Percentiles rank a stretch among this genome's conserved stretches.
Conservation (phyloP, 140 eudicot genomes). For the Cichorium intybus region DNA sequence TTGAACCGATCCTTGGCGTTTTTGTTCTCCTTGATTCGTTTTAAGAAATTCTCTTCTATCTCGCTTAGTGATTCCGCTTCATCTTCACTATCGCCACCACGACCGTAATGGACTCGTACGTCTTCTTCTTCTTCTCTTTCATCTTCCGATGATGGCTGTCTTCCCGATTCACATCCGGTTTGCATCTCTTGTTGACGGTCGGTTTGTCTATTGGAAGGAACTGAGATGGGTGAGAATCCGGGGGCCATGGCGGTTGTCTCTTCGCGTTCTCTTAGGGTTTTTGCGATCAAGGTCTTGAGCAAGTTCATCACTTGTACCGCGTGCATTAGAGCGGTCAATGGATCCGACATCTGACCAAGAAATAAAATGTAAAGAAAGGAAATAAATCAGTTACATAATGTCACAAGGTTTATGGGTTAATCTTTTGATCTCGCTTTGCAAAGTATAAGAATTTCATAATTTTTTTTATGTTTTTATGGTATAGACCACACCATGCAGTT, state of each 20-base stretch:
- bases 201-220: constrained; percentile 24
- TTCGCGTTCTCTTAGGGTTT: constrained; percentile 69
- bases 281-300: constrained; percentile 67
- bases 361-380: not conserved
- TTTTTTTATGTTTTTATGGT: too few species aligned
- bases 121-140: constrained; percentile 31
- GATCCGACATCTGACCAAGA: constrained; percentile 84
- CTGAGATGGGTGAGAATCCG: constrained; percentile 49
- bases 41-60: constrained; percentile 64
- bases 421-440: too few species aligned
- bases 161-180: constrained; percentile 58
- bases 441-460: too few species aligned
- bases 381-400: not conserved
- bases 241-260: constrained; percentile 31
- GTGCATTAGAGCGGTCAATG: constrained; percentile 91
- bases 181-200: constrained; percentile 66
- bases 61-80: constrained; percentile 63
- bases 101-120: constrained; percentile 8
- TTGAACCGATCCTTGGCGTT: constrained; percentile 46
- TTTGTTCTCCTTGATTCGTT: constrained; percentile 50
- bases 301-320: constrained; percentile 98
- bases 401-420: not conserved
- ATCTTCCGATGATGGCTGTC: constrained; percentile 34
- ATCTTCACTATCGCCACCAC: constrained; percentile 28
- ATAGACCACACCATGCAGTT: too few species aligned